Evolutionary conservation across 2,329 filamentous ascomycete species (phyloP).

Genomic region (Geosmithia morbida): DNA sequence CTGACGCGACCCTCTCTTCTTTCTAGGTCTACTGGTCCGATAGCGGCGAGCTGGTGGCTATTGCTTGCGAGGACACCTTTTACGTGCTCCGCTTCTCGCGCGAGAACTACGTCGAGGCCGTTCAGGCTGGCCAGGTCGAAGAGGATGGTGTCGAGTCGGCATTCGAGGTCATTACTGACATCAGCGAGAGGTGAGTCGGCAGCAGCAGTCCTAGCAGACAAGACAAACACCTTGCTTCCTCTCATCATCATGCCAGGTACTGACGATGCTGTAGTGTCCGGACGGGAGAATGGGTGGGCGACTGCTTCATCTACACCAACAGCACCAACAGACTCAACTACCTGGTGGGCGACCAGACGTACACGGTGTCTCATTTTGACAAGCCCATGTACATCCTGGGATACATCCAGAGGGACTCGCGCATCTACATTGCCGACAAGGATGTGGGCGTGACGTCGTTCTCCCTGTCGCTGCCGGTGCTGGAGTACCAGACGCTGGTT

Average conservation of each 20-base stretch:
- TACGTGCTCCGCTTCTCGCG: constrained; percentile 88
- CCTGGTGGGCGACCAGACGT: constrained; percentile 92
- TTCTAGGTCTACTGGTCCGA: constrained; percentile 88
- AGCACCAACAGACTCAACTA: constrained; percentile 94
- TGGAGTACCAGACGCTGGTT: constrained; percentile 95
- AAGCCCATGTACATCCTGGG: constrained; percentile 88
- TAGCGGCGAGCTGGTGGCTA: constrained; percentile 78
- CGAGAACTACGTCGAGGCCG: constrained; percentile 72
- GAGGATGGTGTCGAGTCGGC: constrained; percentile 88
- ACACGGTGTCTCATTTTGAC: constrained; percentile 95
- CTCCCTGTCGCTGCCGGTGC: constrained; percentile 74
- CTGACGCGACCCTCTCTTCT: constrained; percentile 2
- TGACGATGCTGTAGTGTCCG: constrained; percentile 48
- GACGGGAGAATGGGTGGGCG: constrained; percentile 94
- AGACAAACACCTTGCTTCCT: background rate
- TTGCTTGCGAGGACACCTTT: constrained; percentile 90
- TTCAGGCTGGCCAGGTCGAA: constrained; percentile 71
- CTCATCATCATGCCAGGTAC: background rate
- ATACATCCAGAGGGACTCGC: constrained; percentile 89
- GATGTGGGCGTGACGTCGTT: constrained; percentile 89
- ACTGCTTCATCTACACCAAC: constrained; percentile 99
- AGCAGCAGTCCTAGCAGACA: too few species aligned
- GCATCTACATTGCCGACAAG: constrained; percentile 91
- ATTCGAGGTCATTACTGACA: constrained; percentile 92
- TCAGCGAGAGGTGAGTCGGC: constrained; percentile 60